phyloP scores from a whole-genome alignment of 306 rosid species.

The Malus asiatica region DNA sequence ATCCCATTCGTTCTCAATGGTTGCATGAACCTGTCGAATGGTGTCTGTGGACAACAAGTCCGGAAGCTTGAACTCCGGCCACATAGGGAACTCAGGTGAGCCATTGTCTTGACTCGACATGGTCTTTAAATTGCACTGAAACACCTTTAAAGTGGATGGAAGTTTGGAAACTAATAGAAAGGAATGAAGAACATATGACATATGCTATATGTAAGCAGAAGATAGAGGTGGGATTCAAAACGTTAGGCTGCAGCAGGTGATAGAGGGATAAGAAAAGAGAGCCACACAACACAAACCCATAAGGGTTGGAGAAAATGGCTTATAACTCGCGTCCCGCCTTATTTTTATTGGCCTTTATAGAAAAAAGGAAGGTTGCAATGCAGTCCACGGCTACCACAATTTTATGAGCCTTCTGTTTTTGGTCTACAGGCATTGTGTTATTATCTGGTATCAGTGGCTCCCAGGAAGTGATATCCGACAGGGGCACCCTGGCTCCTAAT shows the following conservation, averaged over 20 bases:
- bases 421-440: neutral
- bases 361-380: slow-evolving; percentile 46
- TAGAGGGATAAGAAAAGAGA: slow-evolving; percentile 86
- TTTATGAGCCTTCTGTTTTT: neutral
- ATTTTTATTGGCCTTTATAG: slow-evolving; percentile 20
- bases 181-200: slow-evolving; percentile 44
- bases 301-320: slow-evolving; percentile 37
- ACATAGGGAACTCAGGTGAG: slow-evolving; percentile 35
- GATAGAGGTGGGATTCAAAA: slow-evolving; percentile 12
- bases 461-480: slow-evolving; percentile 7
- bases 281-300: slow-evolving; percentile 93
- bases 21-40: slow-evolving; percentile 59
- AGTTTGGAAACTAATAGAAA: slow-evolving; percentile 21
- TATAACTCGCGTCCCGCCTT: slow-evolving; percentile 35
- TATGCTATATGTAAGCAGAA: slow-evolving; percentile 28
- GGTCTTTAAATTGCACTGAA: slow-evolving; percentile 20
- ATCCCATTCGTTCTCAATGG: slow-evolving; percentile 75
- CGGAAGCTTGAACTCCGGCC: slow-evolving; percentile 79
- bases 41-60: slow-evolving; percentile 46
- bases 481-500: neutral
- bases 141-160: neutral
- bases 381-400: slow-evolving; percentile 72
- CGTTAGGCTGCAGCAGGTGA: slow-evolving; percentile 4
- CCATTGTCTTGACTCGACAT: slow-evolving; percentile 63
- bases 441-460: slow-evolving; percentile 41